A percentile compares a stretch with the other conserved stretches of the same genome.
phyloP scores from a whole-genome alignment of 176 grass and related monocot species.

The Puya raimondii region DNA sequence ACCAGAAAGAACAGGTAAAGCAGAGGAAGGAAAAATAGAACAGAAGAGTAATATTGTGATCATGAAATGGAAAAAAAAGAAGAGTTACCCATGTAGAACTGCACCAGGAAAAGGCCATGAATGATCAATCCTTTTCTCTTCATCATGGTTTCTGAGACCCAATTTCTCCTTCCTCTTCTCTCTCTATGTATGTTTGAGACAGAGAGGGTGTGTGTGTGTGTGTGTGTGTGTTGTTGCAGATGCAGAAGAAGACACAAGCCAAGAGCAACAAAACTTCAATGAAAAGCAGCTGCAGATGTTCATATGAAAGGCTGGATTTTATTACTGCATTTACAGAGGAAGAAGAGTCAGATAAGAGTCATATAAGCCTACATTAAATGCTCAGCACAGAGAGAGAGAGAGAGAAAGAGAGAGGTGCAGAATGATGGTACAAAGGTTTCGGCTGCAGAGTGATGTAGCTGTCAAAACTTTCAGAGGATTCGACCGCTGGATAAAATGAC shows the following conservation, averaged over 20 bases:
- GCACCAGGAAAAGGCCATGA: slow-evolving; percentile 36
- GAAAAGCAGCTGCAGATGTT: slow-evolving; percentile 12
- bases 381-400: too few species aligned
- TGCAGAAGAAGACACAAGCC: slow-evolving; percentile 9
- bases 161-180: slow-evolving; percentile 1
- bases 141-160: slow-evolving; percentile 22
- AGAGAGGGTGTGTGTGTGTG: background rate
- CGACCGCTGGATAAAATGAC: background rate
- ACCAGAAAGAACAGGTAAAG: background rate
- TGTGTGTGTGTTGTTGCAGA: slow-evolving; percentile 7
- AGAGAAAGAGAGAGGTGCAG: background rate
- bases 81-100: slow-evolving; percentile 39
- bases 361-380: too few species aligned
- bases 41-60: background rate
- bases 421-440: too few species aligned
- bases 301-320: background rate
- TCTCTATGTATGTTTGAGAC: slow-evolving; percentile 13
- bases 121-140: slow-evolving; percentile 44
- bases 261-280: slow-evolving; percentile 28
- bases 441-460: background rate
- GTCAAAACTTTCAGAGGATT: background rate
- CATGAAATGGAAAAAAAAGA: background rate
- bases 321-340: background rate
- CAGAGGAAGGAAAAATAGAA: background rate
- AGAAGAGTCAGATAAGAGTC: background rate